Evolutionary conservation across 106 monocot species (phyloP), one percentile per base, ranked within the genome.

Genomic region (Alisma plantagoaquatica): DNA sequence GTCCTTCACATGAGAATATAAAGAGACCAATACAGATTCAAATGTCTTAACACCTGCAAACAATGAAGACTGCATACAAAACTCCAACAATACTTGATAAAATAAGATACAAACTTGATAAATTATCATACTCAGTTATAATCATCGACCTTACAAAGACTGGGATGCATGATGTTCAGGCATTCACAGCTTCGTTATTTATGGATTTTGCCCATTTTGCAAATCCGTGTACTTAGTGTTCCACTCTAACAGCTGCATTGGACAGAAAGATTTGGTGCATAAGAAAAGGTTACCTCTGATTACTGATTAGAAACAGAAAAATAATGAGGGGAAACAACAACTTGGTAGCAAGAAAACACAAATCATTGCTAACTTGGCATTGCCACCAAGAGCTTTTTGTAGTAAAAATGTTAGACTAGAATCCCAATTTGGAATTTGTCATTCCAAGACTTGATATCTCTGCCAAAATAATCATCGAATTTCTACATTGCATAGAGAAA

Each of bases 361-460:
- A 41, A 99, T 79, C 90, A 99, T 99, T 42, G 86, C 89, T 20
- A 99, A 62, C 67, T 90, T 99, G 7, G 90, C 90, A 77, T 99
- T 99, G 41, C 98, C 98, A 61, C 98, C 98, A 55, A 99, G 98
- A 70, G 98, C 90, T 64, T 99, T 90, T 60, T 99, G 98, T 33
- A 99, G 60, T 47, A 99, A 67, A 68, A 99, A 99, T 43, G 98
- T 99, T 51, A 99, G 66, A 71, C 57, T 99, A 31, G 98, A 99
- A 67, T 99, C 90, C 27, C 98, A 73, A 65, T 99, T 90, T 32
- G 98, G 98, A 58, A 99, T 77, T 67, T 99, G 98, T 44, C 98
- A 82, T 42, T 86, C 98, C 98, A 45, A 85, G 77, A 30, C 86
- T 84, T 31, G 86, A 82, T 41, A 90, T 65, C 69, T 99, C 98